phyloP scores from a whole-genome alignment of 1,284 basidiomycete genomes.

The Inonotus obliquus region DNA sequence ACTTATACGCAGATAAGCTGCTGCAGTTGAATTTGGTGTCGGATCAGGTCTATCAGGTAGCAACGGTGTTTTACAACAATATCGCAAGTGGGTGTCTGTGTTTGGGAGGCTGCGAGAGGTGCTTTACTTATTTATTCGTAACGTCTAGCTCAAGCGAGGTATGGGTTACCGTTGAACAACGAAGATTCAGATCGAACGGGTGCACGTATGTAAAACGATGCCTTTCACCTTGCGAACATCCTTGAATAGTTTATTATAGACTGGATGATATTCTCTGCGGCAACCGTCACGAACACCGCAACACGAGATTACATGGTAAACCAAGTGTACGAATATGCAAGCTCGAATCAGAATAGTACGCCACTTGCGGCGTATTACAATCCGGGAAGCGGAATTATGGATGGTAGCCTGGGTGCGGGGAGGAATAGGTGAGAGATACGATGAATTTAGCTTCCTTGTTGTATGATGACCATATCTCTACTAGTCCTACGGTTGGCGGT shows the following conservation, averaged over 20 bases:
- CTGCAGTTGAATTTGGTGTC: slow-evolving; percentile 28
- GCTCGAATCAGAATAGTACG: slow-evolving; percentile 8
- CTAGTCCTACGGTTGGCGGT: slow-evolving; percentile 33
- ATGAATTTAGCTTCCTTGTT: slow-evolving; percentile 16
- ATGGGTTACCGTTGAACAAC: slow-evolving; percentile 26
- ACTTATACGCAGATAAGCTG: slow-evolving; percentile 41
- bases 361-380: slow-evolving; percentile 5
- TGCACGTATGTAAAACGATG: slow-evolving; percentile 21
- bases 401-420: not conserved
- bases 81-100: not conserved
- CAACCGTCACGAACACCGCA: slow-evolving; percentile 26
- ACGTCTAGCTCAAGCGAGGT: not conserved
- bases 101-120: not conserved
- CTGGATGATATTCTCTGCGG: slow-evolving; percentile 37
- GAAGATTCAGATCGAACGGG: slow-evolving; percentile 21
- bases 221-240: slow-evolving; percentile 13
- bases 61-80: slow-evolving; percentile 11
- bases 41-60: slow-evolving; percentile 14
- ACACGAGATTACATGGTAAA: slow-evolving; percentile 31
- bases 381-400: slow-evolving; percentile 6
- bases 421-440: not conserved
- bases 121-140: not conserved
- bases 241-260: slow-evolving; percentile 24
- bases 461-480: slow-evolving; percentile 22
- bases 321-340: slow-evolving; percentile 25